Evolutionary conservation across 169 alveolate species (phyloP).

Genomic region (Amoebophrya sp.): DNA sequence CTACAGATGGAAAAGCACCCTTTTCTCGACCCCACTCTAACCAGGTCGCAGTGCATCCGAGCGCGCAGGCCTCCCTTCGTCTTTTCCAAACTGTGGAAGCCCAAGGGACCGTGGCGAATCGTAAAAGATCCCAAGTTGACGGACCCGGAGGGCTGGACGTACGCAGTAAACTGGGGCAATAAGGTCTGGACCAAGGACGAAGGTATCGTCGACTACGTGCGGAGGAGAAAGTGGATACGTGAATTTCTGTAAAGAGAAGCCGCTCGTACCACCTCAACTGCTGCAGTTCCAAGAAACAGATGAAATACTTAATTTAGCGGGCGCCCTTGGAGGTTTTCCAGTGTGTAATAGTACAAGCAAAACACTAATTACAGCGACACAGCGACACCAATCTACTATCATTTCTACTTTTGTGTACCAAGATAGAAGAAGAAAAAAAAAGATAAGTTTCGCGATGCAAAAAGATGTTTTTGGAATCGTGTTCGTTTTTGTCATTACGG

Average conservation of each 20-base stretch:
- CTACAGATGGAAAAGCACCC: neutral
- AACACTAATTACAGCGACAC: too few relatives aligned
- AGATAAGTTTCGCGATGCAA: too few relatives aligned
- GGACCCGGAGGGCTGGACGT: neutral
- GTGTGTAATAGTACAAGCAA: too few relatives aligned
- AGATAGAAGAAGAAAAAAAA: too few relatives aligned
- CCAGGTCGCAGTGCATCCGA: neutral
- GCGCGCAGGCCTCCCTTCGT: neutral
- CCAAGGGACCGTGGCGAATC: neutral
- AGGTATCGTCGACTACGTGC: neutral
- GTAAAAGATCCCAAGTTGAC: neutral
- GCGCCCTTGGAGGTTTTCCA: too few relatives aligned
- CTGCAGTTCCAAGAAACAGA: too few relatives aligned
- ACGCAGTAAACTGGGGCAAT: neutral
- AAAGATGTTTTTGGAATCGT: too few relatives aligned
- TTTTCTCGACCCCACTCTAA: neutral
- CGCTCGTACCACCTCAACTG: too few relatives aligned
- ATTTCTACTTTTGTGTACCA: too few relatives aligned
- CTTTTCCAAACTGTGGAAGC: neutral
- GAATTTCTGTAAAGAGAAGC: neutral
- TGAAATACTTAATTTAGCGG: too few relatives aligned
- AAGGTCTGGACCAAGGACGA: neutral
- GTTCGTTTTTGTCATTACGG: too few relatives aligned
- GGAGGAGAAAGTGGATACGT: neutral
- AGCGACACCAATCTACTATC: too few relatives aligned